Base-by-base conservation (phyloP, 371 early-diverging fungal species). In the Apophysomyces variabilis region DNA sequence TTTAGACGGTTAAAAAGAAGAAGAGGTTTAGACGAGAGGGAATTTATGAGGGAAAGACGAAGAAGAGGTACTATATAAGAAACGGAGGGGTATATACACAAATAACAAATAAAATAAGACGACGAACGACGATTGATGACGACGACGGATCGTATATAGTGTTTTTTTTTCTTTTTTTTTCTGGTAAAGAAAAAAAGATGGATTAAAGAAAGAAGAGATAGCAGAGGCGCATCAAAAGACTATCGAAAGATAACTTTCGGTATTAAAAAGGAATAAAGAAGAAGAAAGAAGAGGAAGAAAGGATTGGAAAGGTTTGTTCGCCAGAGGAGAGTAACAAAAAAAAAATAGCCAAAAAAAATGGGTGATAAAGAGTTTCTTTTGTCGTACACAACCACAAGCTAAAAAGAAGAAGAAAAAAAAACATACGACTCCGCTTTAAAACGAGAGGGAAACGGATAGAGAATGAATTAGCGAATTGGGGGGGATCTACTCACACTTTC, bases 371-470 rank as follows among this genome's bases (percentile, higher is more conserved):
- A 50, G 21, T 21, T 50, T 32, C 32, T 26, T 26, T 50, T 50
- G 54, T 50, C 54, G 54, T 50, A 50, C 54, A 50, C 54, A 21
- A 47, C 16, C 54, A 5, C 16, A 50, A 50, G 21, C 54, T 50
- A 50, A 50, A 50, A 50, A 50, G 54, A 50, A 41, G 13, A 41
- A 26, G 32, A 13, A 50, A 50, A 32, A 50, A 50, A 50, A 50
- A 50, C 54, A 50, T 50, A 9, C 54, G 54, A 50, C 54, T 50
- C 54, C 54, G 54, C 54, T 50, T 50, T 47, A 47, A 47, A 47
- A 18, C 13, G 47, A 47, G 47, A 47, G 47, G 4, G 47, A 47
- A 16, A 47, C n/a, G 16, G 7, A 47, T 3, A n/a, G 47, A 47
- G 47, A n/a, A 18, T 18, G 16, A 16, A 11, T n/a, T 47, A 47